Conservation (phyloP, 140 eudicot genomes). For the Anethum foeniculum region DNA sequence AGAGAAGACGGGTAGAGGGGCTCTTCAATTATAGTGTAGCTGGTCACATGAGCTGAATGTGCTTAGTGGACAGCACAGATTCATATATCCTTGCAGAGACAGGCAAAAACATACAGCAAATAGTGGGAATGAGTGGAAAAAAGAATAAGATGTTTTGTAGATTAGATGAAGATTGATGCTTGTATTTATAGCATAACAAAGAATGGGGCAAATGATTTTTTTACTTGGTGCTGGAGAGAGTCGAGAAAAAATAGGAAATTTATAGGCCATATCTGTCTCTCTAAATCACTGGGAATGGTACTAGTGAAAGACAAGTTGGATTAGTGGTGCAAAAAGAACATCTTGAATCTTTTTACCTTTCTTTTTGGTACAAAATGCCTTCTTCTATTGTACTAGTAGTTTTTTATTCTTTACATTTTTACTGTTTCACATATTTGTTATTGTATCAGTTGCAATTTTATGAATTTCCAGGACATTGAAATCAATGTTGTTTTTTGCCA, state of each 20-base stretch:
- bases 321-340: constrained; percentile 10
- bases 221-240: background rate
- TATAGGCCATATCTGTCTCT: background rate
- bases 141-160: background rate
- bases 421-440: background rate
- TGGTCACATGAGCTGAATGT: constrained; percentile 11
- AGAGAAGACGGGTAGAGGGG: background rate
- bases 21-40: background rate
- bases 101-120: background rate
- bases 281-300: background rate
- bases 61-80: constrained; percentile 4
- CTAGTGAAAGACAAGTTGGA: constrained; percentile 2
- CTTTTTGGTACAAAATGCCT: background rate
- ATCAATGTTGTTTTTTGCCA: background rate
- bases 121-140: background rate
- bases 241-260: background rate
- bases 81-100: background rate
- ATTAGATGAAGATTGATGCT: constrained; percentile 3
- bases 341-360: background rate
- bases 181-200: background rate
- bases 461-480: background rate
- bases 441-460: background rate
- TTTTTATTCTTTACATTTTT: background rate
- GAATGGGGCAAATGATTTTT: constrained; percentile 3
- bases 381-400: background rate